A percentile compares a stretch with the other conserved stretches of the same genome.
Conservation (phyloP, 2,329 filamentous ascomycete species). For the Diaporthe helianthi region DNA sequence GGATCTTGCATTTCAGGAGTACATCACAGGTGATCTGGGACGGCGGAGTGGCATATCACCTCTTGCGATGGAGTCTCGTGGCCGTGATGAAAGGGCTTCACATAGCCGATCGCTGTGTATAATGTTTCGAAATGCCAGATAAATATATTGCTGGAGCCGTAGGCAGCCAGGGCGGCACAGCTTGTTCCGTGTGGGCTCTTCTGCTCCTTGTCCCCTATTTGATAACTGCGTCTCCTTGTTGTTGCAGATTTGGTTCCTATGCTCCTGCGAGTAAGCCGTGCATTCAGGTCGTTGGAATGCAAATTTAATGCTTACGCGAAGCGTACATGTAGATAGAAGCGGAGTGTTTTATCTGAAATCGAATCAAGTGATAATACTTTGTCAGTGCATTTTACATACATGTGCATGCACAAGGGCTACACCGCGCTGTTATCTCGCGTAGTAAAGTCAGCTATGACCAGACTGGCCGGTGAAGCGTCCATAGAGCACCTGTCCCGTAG, state of each 20-base stretch:
- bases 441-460: too few species aligned
- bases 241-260: not conserved
- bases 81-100: not conserved
- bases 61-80: constrained; percentile 9
- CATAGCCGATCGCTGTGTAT: constrained; percentile 19
- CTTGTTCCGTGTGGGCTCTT: not conserved
- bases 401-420: too few species aligned
- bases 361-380: too few species aligned
- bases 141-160: constrained; percentile 19
- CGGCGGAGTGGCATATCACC: constrained; percentile 11
- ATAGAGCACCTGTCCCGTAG: not conserved
- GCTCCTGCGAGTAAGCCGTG: not conserved
- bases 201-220: not conserved
- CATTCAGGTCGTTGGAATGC: not conserved
- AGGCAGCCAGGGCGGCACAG: not conserved
- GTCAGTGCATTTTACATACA: too few species aligned
- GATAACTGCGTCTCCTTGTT: not conserved
- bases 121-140: constrained; percentile 25
- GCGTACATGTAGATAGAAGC: not conserved
- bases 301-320: not conserved
- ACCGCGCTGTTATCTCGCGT: not conserved
- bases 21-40: constrained; percentile 21
- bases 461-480: not conserved
- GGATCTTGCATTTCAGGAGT: constrained; percentile 26
- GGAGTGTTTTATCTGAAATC: not conserved